A percentile compares a stretch with the other conserved stretches of the same genome.
Evolutionary conservation across 2,329 filamentous ascomycete genomes (phyloP).

Genomic region (Colletotrichum lupini): DNA sequence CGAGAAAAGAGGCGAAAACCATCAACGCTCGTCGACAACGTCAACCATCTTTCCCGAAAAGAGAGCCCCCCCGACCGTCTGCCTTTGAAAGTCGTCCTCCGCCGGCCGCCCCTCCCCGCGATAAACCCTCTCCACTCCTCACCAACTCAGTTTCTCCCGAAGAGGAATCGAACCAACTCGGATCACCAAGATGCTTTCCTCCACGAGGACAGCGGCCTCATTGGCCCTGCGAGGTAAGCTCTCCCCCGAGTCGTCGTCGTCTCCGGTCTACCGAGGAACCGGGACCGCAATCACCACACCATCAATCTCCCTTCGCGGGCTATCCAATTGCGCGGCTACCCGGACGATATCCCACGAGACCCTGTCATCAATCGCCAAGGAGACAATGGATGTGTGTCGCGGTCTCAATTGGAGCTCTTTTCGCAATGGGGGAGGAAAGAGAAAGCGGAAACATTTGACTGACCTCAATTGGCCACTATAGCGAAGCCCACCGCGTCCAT

Average conservation of each 20-base stretch:
- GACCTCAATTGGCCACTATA: conserved; percentile 46
- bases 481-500: conserved; percentile 74
- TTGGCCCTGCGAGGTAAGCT: conserved; percentile 63
- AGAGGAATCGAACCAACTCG: not conserved
- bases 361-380: not conserved
- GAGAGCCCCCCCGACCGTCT: conserved; percentile 13
- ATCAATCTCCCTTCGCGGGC: conserved; percentile 4
- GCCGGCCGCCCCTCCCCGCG: conserved; percentile 21
- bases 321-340: not conserved
- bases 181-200: conserved; percentile 54
- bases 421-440: not conserved
- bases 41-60: conserved; percentile 24
- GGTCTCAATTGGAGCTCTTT: not conserved
- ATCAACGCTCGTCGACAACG: conserved; percentile 26
- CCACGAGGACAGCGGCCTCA: conserved; percentile 62
- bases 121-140: conserved; percentile 28
- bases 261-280: conserved; percentile 6
- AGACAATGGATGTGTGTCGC: not conserved
- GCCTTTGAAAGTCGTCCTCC: not conserved
- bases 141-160: not conserved
- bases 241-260: not conserved
- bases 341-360: not conserved
- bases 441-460: conserved; percentile 39
- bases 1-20: conserved; percentile 33
- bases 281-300: not conserved